Conservation (phyloP, 495 filamentous ascomycete genomes). For the Tricharina praecox region DNA sequence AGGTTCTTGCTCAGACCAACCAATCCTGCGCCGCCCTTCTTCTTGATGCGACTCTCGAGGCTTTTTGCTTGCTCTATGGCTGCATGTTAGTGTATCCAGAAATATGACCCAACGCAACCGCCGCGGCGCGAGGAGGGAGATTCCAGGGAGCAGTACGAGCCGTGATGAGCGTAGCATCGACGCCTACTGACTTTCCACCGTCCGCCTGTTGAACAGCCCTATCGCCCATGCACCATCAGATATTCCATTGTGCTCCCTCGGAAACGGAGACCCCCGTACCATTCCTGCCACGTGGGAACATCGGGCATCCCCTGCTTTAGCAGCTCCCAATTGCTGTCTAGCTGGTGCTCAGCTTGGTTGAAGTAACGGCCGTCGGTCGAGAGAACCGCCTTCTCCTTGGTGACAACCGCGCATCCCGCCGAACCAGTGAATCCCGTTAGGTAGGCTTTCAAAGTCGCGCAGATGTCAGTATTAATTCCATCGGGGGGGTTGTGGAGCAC, state of each 20-base stretch:
- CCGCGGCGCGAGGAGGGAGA: constrained; percentile 1
- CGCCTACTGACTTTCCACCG: constrained; percentile 71
- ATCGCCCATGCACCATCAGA: constrained; percentile 1
- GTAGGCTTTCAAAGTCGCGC: constrained; percentile 28
- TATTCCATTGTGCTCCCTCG: too few relatives aligned
- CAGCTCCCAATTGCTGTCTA: constrained; percentile 81
- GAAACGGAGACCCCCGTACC: constrained; percentile 39
- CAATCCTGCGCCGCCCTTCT: constrained; percentile 63
- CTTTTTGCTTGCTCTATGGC: constrained; percentile 60
- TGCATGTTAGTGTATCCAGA: too few relatives aligned
- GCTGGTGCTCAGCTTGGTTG: constrained; percentile 85
- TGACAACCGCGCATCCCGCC: constrained; percentile 81
- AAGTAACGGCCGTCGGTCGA: constrained; percentile 97
- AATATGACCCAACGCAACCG: too few relatives aligned
- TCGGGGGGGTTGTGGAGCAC: constrained; percentile 1
- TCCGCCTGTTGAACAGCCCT: constrained; percentile 67
- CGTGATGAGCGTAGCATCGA: constrained; percentile 80
- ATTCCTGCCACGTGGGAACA: constrained; percentile 96
- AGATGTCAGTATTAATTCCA: constrained; percentile 23
- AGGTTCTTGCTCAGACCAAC: constrained; percentile 61
- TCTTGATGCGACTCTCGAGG: constrained; percentile 71
- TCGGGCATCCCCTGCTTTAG: constrained; percentile 86
- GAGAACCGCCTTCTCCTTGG: constrained; percentile 68
- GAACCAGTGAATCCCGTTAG: constrained; percentile 72
- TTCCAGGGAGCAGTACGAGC: constrained; percentile 33